phyloP scores from a whole-genome alignment of 2,329 filamentous ascomycete species.

The Hypoxylon sp. region DNA sequence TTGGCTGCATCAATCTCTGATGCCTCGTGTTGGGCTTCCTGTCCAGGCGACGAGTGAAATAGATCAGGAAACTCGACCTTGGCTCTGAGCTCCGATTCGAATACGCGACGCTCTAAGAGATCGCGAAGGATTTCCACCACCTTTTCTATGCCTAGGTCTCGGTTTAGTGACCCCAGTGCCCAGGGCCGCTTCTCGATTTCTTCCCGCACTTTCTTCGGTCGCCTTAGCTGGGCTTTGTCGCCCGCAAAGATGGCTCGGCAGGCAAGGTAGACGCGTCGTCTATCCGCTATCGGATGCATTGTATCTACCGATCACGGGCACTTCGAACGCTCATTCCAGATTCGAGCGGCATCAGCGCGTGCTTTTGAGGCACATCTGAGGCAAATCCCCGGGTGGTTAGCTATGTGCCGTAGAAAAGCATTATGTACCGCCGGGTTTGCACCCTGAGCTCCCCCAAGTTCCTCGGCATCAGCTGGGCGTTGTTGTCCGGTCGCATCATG shows the following conservation, averaged over 20 bases:
- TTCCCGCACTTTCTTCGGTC: constrained; percentile 38
- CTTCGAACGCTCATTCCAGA: neutral
- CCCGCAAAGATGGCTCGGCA: constrained; percentile 43
- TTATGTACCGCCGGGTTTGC: neutral
- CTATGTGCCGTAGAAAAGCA: neutral
- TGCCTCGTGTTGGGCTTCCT: constrained; percentile 41
- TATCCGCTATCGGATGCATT: constrained; percentile 16
- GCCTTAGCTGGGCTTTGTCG: constrained; percentile 36
- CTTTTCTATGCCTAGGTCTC: constrained; percentile 29
- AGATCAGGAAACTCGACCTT: constrained; percentile 48
- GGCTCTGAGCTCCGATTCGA: constrained; percentile 46
- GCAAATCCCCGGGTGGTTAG: constrained; percentile 14
- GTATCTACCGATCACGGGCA: constrained; percentile 18
- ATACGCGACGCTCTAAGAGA: constrained; percentile 41
- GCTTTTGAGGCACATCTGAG: neutral
- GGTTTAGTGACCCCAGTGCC: constrained; percentile 25
- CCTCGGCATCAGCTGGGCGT: neutral
- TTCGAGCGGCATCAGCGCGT: neutral
- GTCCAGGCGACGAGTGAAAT: constrained; percentile 39
- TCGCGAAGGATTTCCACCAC: constrained; percentile 34
- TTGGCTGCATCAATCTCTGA: constrained; percentile 43
- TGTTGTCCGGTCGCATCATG: neutral
- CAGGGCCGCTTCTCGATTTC: constrained; percentile 27
- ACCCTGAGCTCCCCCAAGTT: neutral
- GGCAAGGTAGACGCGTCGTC: constrained; percentile 40